Evolutionary conservation across 2,329 filamentous ascomycete species (phyloP).

Genomic region (Alternaria dauci): DNA sequence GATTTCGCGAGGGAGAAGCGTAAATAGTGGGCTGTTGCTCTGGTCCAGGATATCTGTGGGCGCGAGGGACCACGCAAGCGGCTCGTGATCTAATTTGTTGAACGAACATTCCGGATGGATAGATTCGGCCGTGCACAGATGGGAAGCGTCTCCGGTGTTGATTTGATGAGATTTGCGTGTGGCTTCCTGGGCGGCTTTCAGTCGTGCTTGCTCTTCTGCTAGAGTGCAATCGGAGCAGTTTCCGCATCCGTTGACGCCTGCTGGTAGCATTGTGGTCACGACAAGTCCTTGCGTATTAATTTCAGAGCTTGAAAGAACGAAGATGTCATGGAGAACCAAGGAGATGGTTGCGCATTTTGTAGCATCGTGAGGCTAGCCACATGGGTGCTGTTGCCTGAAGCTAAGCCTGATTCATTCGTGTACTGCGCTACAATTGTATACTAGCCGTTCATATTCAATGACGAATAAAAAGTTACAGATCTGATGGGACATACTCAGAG

Average conservation of each 20-base stretch:
- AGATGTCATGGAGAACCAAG: not conserved
- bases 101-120: not conserved
- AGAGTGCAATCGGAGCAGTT: not conserved
- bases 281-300: not conserved
- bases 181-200: not conserved
- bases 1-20: conserved; percentile 25
- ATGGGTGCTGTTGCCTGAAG: not conserved
- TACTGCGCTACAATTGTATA: too few relatives aligned
- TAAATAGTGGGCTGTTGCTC: conserved; percentile 20
- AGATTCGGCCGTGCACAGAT: not conserved
- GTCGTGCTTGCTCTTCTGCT: not conserved
- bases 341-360: not conserved
- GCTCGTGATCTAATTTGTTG: conserved; percentile 13
- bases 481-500: too few relatives aligned
- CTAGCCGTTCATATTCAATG: too few relatives aligned
- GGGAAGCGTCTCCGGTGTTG: not conserved
- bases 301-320: not conserved
- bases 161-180: not conserved
- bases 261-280: not conserved
- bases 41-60: conserved; percentile 10
- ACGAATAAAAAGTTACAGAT: too few relatives aligned
- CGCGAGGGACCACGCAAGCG: conserved; percentile 28
- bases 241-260: not conserved
- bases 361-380: not conserved
- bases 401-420: not conserved